phyloP scores from a whole-genome alignment of 805 yeast genomes.

The Kodamaea lidongshanica region DNA sequence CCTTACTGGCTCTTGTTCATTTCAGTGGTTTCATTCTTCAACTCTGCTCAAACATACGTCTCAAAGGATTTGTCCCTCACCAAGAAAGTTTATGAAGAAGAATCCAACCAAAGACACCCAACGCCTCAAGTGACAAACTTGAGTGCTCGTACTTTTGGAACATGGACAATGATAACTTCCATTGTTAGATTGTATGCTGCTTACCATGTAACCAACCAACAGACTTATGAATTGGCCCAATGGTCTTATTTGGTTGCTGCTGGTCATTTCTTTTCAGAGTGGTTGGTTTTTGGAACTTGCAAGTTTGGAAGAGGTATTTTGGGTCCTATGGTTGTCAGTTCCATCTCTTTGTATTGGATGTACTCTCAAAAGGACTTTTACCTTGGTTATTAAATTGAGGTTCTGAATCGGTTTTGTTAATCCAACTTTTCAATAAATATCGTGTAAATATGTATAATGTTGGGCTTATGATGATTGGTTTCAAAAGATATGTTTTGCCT shows the following conservation, averaged over 20 bases:
- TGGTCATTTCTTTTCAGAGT: constrained; percentile 76
- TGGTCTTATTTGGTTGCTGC: constrained; percentile 80
- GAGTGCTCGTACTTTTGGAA: constrained; percentile 96
- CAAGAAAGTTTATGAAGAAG: constrained; percentile 62
- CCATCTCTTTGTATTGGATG: constrained; percentile 78
- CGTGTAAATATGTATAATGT: too few relatives aligned
- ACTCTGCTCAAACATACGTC: constrained; percentile 79
- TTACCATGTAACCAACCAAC: constrained; percentile 55
- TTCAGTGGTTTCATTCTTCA: constrained; percentile 87
- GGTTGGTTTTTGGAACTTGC: constrained; percentile 74
- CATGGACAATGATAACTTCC: constrained; percentile 90
- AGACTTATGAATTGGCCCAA: constrained; percentile 71
- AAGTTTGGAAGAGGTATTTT: constrained; percentile 79
- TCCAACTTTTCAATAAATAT: too few relatives aligned
- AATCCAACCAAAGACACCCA: constrained; percentile 18
- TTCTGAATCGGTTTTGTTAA: too few relatives aligned
- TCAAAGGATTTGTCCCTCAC: constrained; percentile 66
- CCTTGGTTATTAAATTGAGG: constrained; percentile 7
- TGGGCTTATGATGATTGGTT: too few relatives aligned
- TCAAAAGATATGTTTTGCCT: too few relatives aligned
- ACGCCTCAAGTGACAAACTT: constrained; percentile 39
- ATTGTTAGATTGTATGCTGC: constrained; percentile 86
- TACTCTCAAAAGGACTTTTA: constrained; percentile 60
- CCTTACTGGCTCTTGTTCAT: constrained; percentile 41
- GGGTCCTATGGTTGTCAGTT: constrained; percentile 80